A percentile compares a stretch with the other conserved stretches of the same genome.
Evolutionary conservation across 768 basidiomycete genomes (phyloP).

Genomic region (Suillus brevipes): DNA sequence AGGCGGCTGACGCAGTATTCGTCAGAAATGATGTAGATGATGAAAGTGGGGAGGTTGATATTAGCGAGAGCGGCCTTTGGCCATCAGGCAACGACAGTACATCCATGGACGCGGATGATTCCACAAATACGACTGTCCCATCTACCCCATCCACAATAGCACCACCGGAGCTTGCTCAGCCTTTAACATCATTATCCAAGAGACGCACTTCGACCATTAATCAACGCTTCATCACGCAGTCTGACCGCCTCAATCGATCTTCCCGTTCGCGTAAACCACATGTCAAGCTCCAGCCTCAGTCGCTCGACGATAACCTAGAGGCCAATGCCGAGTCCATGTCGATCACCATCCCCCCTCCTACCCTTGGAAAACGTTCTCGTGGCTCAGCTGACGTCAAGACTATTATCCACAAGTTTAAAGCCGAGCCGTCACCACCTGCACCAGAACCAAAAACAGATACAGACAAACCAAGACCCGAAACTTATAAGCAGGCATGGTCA

Average conservation of each 20-base stretch:
- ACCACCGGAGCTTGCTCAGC: constrained; percentile 1
- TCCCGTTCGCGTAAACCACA: constrained; percentile 33
- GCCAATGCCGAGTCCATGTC: constrained; percentile 12
- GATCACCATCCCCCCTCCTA: constrained; percentile 16
- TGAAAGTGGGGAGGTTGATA: constrained; percentile 62
- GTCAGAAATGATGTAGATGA: constrained; percentile 59
- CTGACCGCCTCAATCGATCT: constrained; percentile 14
- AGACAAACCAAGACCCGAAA: constrained; percentile 44
- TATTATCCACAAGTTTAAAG: constrained; percentile 15
- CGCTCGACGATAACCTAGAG: constrained; percentile 13
- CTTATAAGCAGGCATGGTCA: constrained; percentile 84
- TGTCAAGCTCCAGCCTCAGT: constrained; percentile 29
- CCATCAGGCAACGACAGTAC: constrained; percentile 18
- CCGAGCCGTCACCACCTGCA: constrained; percentile 15
- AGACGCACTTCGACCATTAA: background rate
- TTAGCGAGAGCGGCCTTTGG: constrained; percentile 34
- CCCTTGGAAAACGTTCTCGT: constrained; percentile 30
- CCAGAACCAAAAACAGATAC: constrained; percentile 21
- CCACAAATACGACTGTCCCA: constrained; percentile 4
- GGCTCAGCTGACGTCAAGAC: constrained; percentile 21
- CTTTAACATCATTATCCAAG: background rate
- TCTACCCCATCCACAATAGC: constrained; percentile 6
- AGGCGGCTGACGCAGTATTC: constrained; percentile 44
- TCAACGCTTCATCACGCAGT: constrained; percentile 8
- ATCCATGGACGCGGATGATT: constrained; percentile 19